Base-by-base conservation (phyloP, 129 eudicot genomes). In the Helichrysum umbraculigerum region DNA sequence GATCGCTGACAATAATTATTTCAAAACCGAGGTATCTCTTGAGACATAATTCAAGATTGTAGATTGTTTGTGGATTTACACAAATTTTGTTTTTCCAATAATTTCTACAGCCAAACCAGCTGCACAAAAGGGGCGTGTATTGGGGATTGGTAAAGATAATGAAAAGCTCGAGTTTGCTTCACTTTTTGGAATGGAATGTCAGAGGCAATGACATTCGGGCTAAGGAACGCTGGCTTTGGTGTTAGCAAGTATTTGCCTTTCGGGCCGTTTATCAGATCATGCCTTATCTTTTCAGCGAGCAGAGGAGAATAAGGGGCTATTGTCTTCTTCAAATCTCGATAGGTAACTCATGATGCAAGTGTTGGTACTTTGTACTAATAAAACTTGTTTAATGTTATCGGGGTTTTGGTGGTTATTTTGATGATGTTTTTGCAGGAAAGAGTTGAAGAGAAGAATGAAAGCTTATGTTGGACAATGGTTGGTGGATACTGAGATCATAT, bases 181-280 rank as follows among this genome's bases (percentile, higher is more conserved):
- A 25, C 87, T 95, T 21, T 95, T n/a, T n/a, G n/a, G n/a, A n/a
- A 91, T 81, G 99, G 97, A 41, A 95, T 95, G 99, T 79, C 99
- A 1, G 99, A 95, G 41, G 88, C 91, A 0, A 83, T 95, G 57
- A 87, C 97, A 4, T 91, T 79, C 67, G 94, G 89, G 22, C 71
- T 95, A 70, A 83, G 81, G 52, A 95, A 91, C 59, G 99, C 92
- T 2, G 99, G 99, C 6, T 95, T 91, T 76, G 87, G 86, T 66
- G 97, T 91, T 6, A 95, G 97, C 83, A 95, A 95, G 74, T 95
- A 91, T 79, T 73, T 91, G 79, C 97, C 97, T 19, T 95, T 89
- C 66, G 99, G 99, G 9, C 97, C 0, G 92, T 95, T 20, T 97
- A 86, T 34, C 89, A 87, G 62, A 92, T 91, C 57, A 95, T 95